These are phyloP conservation scores for Symbiodinium natans DNA, from an alignment of 73 alveolate species.

Conservation along the genomic window DNA sequence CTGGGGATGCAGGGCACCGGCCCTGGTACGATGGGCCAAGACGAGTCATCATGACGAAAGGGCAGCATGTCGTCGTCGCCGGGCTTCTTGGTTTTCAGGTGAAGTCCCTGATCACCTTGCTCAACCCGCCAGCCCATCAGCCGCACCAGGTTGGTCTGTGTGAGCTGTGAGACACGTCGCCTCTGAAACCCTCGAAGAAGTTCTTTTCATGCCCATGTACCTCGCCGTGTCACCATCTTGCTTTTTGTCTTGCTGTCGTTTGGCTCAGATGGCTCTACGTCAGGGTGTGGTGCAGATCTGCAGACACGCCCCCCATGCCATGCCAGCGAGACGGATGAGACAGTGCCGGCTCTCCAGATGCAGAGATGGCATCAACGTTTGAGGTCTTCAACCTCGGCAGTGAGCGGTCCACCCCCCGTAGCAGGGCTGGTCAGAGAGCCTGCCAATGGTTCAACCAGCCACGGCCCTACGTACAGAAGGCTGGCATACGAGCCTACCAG, in stretches of 20 bases:
- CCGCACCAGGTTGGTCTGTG: conserved; percentile 1
- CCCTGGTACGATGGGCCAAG: background rate
- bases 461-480: conserved; percentile 20
- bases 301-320: background rate
- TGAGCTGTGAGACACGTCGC: background rate
- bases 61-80: no score
- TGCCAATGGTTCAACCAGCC: background rate
- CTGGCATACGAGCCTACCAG: conserved; percentile 48
- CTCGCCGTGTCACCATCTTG: no score
- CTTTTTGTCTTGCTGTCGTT: background rate
- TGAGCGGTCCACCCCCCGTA: background rate
- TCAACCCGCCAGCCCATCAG: background rate
- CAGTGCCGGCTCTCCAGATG: background rate
- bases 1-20: conserved; percentile 69
- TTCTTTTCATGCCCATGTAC: no score
- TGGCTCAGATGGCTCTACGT: background rate
- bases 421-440: background rate
- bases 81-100: background rate
- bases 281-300: background rate
- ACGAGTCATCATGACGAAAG: no score
- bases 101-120: background rate
- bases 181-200: no score
- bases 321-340: background rate
- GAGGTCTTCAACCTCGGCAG: conserved; percentile 51
- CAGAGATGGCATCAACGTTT: conserved; percentile 60